Conservation (phyloP, 108 stramenopile genomes). For the Skeletonema costatum region DNA sequence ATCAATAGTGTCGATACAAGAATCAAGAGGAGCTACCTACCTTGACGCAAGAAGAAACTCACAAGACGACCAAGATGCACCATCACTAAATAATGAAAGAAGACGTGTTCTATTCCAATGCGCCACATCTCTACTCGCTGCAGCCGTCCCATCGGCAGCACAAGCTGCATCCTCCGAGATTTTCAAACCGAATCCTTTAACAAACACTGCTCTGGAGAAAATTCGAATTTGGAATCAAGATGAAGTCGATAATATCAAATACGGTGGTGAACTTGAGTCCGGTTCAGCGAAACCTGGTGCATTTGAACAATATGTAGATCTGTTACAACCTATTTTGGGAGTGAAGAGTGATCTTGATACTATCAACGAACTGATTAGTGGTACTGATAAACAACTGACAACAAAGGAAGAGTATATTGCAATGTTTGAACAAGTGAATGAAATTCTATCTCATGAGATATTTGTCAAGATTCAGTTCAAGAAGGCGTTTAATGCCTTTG, state of each 20-base stretch:
- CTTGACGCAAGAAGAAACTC: background rate
- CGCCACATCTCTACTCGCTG: background rate
- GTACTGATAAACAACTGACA: conserved; percentile 1
- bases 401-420: conserved; percentile 6
- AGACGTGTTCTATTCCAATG: background rate
- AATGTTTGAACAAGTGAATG: conserved; percentile 31
- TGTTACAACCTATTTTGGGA: conserved; percentile 71
- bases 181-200: conserved; percentile 14
- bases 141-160: conserved; percentile 5
- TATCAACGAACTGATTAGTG: conserved; percentile 49
- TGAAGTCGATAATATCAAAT: conserved; percentile 77
- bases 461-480: conserved; percentile 77
- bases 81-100: background rate
- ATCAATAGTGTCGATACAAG: background rate
- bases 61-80: background rate
- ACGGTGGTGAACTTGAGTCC: conserved; percentile 69
- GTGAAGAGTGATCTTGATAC: conserved; percentile 56
- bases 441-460: conserved; percentile 51
- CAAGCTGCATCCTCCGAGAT: background rate
- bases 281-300: conserved; percentile 29
- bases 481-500: conserved; percentile 83
- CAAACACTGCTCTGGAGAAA: conserved; percentile 5
- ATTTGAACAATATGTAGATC: conserved; percentile 53
- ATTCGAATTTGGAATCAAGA: conserved; percentile 79
- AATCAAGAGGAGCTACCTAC: background rate